phyloP scores from a whole-genome alignment of 2,329 filamentous ascomycete genomes.

The Eurotiales sp. region DNA sequence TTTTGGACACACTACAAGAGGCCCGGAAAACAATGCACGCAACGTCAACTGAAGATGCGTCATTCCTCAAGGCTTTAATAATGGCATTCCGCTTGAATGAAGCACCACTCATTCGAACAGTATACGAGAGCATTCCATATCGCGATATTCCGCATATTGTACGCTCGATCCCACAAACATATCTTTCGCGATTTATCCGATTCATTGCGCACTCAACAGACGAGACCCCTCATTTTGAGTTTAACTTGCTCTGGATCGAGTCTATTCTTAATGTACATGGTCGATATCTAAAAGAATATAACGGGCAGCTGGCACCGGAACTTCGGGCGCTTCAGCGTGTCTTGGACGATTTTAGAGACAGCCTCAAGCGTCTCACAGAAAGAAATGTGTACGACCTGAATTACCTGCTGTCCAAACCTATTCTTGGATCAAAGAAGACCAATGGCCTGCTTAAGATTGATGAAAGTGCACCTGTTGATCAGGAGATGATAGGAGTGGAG shows the following conservation, averaged over 20 bases:
- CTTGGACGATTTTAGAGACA: slow-evolving; percentile 73
- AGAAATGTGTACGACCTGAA: slow-evolving; percentile 88
- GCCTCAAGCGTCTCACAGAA: slow-evolving; percentile 77
- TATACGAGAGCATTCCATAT: slow-evolving; percentile 79
- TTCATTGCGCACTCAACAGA: slow-evolving; percentile 87
- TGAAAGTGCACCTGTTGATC: slow-evolving; percentile 23
- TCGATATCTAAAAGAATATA: slow-evolving; percentile 75
- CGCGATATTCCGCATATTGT: slow-evolving; percentile 73
- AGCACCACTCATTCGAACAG: slow-evolving; percentile 70
- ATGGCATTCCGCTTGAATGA: slow-evolving; percentile 98
- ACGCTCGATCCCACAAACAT: slow-evolving; percentile 74
- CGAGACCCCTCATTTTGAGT: slow-evolving; percentile 87
- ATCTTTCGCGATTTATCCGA: slow-evolving; percentile 77
- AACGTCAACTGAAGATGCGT: slow-evolving; percentile 62
- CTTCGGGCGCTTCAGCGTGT: slow-evolving; percentile 78
- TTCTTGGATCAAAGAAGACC: slow-evolving; percentile 22
- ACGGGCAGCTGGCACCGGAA: slow-evolving; percentile 76
- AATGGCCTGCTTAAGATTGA: slow-evolving; percentile 30
- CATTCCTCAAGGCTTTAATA: slow-evolving; percentile 81
- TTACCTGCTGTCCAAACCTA: slow-evolving; percentile 63
- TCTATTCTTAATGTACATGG: slow-evolving; percentile 77
- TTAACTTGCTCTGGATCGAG: slow-evolving; percentile 91
- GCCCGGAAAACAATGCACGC: slow-evolving; percentile 43
- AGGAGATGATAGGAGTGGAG: slow-evolving; percentile 21
- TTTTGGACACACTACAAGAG: slow-evolving; percentile 65